Conservation (phyloP, 1,284 basidiomycete genomes). For the Marasmius fiardii region DNA sequence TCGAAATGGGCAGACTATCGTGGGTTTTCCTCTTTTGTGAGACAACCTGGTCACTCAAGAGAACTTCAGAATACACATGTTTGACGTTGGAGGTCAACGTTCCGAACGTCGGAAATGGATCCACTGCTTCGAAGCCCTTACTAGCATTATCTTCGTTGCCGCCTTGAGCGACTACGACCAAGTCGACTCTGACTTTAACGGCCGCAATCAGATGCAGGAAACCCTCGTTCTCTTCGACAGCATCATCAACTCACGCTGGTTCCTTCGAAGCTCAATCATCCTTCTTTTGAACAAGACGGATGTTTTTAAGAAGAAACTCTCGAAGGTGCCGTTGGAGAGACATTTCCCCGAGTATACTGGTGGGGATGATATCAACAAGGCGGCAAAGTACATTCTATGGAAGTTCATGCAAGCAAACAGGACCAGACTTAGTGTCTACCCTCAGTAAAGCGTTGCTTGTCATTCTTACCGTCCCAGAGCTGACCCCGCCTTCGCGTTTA, state of each 20-base stretch:
- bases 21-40: conserved; percentile 45
- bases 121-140: conserved; percentile 92
- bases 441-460: conserved; percentile 63
- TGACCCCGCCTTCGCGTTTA: not conserved
- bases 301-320: conserved; percentile 91
- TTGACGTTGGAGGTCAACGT: conserved; percentile 91
- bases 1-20: conserved; percentile 67
- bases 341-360: conserved; percentile 97
- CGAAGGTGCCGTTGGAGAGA: conserved; percentile 82
- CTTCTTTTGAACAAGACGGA: conserved; percentile 96
- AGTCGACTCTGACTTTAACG: conserved; percentile 73
- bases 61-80: conserved; percentile 80
- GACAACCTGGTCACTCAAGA: not conserved
- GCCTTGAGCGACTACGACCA: conserved; percentile 95
- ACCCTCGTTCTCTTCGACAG: conserved; percentile 92
- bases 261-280: conserved; percentile 89
- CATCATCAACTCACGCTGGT: conserved; percentile 98
- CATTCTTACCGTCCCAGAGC: conserved; percentile 7
- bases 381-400: conserved; percentile 97
- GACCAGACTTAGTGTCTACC: conserved; percentile 85
- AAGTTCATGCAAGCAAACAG: conserved; percentile 95
- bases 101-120: conserved; percentile 97
- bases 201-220: conserved; percentile 93
- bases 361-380: conserved; percentile 94
- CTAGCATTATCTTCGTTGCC: conserved; percentile 94